Evolutionary conservation across 2,329 filamentous ascomycete species (phyloP).

Genomic region (Pyricularia sp.): DNA sequence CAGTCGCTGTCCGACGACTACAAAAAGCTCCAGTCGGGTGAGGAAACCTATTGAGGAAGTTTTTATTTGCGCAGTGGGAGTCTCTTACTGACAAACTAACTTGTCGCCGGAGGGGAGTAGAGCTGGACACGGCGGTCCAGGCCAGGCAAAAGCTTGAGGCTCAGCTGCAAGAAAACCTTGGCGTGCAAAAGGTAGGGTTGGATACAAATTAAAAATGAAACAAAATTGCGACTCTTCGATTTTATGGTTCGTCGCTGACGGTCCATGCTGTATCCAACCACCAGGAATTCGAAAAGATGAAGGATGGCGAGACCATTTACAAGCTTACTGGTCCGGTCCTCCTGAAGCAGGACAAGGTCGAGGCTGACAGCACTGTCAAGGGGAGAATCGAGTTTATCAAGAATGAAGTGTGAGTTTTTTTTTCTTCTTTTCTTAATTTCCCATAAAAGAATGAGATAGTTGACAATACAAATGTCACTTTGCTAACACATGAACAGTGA

Average conservation of each 20-base stretch:
- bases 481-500: slow-evolving; percentile 10
- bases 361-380: slow-evolving; percentile 86
- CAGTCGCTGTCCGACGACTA: slow-evolving; percentile 83
- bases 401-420: slow-evolving; percentile 70
- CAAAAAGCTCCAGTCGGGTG: slow-evolving; percentile 76
- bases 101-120: slow-evolving; percentile 39
- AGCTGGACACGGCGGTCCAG: slow-evolving; percentile 66
- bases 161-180: slow-evolving; percentile 85
- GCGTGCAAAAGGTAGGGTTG: slow-evolving; percentile 65
- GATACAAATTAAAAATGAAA: too few relatives aligned
- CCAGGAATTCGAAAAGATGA: slow-evolving; percentile 75
- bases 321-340: slow-evolving; percentile 90
- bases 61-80: neutral
- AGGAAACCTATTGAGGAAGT: neutral
- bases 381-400: slow-evolving; percentile 85
- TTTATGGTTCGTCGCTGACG: neutral
- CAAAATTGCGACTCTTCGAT: neutral
- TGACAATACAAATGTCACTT: neutral
- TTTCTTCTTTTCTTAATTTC: neutral
- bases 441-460: too few relatives aligned
- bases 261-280: neutral
- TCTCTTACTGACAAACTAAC: neutral
- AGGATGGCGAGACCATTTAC: slow-evolving; percentile 83
- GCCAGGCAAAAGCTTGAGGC: slow-evolving; percentile 88
- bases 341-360: slow-evolving; percentile 85